These are phyloP conservation scores for Trichosporon faecale DNA, from an alignment of 1,284 basidiomycete genomes.

Conservation along the genomic window DNA sequence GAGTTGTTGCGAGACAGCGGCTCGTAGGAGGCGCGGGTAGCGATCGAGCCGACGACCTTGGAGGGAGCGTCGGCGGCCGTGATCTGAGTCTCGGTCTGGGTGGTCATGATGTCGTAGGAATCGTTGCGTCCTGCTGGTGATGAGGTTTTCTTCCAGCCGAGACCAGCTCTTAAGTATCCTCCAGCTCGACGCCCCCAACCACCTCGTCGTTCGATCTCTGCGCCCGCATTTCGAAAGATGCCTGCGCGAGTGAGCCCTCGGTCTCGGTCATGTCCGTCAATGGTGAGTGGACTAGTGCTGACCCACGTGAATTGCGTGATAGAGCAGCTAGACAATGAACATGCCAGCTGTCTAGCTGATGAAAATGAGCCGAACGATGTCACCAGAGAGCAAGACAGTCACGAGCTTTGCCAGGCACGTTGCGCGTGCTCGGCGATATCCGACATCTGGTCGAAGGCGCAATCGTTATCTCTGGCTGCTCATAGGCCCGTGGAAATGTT, in stretches of 20 bases:
- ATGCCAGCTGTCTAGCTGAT: too few species aligned
- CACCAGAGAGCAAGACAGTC: background rate
- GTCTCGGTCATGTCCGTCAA: background rate
- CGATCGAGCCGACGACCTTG: constrained; percentile 10
- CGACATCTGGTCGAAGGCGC: background rate
- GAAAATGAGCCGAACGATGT: too few species aligned
- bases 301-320: background rate
- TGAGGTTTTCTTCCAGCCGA: background rate
- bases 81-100: background rate
- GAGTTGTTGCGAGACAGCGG: constrained; percentile 12
- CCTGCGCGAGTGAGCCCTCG: background rate
- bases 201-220: too few species aligned
- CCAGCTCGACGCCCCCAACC: background rate
- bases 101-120: background rate
- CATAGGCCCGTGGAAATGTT: background rate
- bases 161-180: background rate
- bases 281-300: background rate
- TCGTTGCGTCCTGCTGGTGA: background rate
- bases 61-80: background rate
- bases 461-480: background rate
- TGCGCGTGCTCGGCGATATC: background rate
- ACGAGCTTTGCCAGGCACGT: constrained; percentile 5
- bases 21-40: constrained; percentile 7
- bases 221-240: too few species aligned
- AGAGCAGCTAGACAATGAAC: too few species aligned